Evolutionary conservation across 108 stramenopile genomes (phyloP).

Genomic region (Cyclostephanos invisitatus): DNA sequence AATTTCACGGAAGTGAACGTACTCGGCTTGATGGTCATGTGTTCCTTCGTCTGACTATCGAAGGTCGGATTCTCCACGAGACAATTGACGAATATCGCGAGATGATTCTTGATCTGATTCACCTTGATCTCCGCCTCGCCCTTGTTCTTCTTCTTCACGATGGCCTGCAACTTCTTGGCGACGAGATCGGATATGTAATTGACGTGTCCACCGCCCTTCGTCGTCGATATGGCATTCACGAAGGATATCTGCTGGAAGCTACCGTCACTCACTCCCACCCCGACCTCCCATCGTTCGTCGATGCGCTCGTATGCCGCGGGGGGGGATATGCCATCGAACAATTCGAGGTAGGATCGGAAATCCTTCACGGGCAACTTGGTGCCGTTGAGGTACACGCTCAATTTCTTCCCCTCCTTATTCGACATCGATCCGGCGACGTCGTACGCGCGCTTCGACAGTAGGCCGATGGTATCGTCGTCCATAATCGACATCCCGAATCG

Average conservation of each 20-base stretch:
- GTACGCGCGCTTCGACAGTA: constrained; percentile 96
- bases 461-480: constrained; percentile 89
- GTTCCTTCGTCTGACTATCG: constrained; percentile 98
- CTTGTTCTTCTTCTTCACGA: constrained; percentile 94
- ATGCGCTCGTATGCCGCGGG: constrained; percentile 85
- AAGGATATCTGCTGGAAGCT: constrained; percentile 94
- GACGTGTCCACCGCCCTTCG: constrained; percentile 96
- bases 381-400: constrained; percentile 92
- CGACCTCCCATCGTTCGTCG: constrained; percentile 95
- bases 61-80: constrained; percentile 98
- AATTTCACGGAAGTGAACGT: constrained; percentile 83
- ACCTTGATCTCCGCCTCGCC: constrained; percentile 88
- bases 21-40: constrained; percentile 81
- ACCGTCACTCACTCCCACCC: constrained; percentile 89
- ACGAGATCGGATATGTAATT: constrained; percentile 90
- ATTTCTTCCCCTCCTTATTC: constrained; percentile 77
- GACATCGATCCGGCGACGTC: constrained; percentile 97
- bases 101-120: constrained; percentile 93
- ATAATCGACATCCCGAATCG: constrained; percentile 93
- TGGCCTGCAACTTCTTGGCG: constrained; percentile 52
- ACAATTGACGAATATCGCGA: constrained; percentile 94
- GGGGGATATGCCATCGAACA: constrained; percentile 86
- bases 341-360: constrained; percentile 92
- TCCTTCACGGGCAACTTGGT: constrained; percentile 84
- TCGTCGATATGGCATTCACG: constrained; percentile 97